Evolutionary conservation across 139 green algal species (phyloP), one percentile per base, ranked within the genome.

Genomic region (Trebouxia sp.): DNA sequence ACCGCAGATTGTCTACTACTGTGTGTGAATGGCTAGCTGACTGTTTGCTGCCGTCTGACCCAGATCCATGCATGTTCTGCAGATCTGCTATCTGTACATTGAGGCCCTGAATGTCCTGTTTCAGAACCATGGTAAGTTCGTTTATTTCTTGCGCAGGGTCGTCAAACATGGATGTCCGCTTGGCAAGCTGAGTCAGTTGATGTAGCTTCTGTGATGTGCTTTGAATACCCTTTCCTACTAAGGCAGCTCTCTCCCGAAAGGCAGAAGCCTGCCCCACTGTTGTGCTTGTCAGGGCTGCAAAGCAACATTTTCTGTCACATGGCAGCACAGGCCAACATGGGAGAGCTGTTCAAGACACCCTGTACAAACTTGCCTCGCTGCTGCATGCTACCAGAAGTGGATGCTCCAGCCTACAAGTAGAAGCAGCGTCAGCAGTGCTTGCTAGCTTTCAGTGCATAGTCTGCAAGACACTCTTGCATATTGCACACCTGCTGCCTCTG

Each of bases 111-210:
- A 97, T 97, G 85, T 97, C 94, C 80, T 92, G 85, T 85, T 99
- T 99, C 74, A 99, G 94, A 67, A 97, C 84, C 24, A 82, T 86
- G 8, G 91, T 97, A 28, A 99, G 86, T 75, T 98, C 95, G 70
- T 95, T 91, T 67, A 99, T 97, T 83, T 99, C 95, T 42, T 85
- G 70, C 26, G 94, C 90, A 0, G 95, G 95, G 83, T 99, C 96
- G 82, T 99, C 96, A 85, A 99, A 99, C 88, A 96, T 97, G 28
- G 91, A 96, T 11, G 94, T 98, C 35, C 94, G 92, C 87, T 97
- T 98, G 3, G 97, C 97, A 15, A 99, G 90, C 88, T 97, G 92
- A 3, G 94, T 89, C 22, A 99, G 89, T 82, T 94, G 94, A 53
- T 93, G 87, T n/a, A 99, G 92, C 83, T 98, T 98, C 38, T 93